Conservation (phyloP, 202 grass and related monocot species). For the Carex sylvatica region DNA sequence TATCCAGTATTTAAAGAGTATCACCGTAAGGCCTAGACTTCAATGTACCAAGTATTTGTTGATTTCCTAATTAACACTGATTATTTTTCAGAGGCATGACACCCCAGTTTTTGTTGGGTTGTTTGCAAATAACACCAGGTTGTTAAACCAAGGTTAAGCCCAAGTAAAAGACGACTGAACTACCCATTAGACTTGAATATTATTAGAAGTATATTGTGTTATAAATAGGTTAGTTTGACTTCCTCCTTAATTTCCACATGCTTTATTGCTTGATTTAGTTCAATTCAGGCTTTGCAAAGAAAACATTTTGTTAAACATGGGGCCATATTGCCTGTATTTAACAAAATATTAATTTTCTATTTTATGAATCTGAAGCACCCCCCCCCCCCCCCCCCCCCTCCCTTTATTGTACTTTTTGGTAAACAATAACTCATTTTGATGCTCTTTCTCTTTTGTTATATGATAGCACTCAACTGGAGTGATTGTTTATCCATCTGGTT, state of each 20-base stretch:
- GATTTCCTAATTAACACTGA: background rate
- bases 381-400: too few relatives aligned
- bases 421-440: background rate
- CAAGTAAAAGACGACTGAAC: background rate
- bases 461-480: conserved; percentile 64
- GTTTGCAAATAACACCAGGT: background rate
- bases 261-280: background rate
- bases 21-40: conserved; percentile 51
- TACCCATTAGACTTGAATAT: background rate
- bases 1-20: conserved; percentile 54
- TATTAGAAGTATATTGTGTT: background rate
- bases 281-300: background rate
- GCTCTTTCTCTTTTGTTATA: conserved; percentile 9
- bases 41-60: background rate
- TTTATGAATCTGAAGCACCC: background rate
- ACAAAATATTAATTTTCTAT: background rate
- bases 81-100: background rate
- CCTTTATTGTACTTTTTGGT: too few relatives aligned
- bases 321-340: background rate
- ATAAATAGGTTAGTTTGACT: background rate
- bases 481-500: conserved; percentile 66
- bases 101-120: background rate
- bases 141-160: background rate
- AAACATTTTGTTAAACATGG: background rate
- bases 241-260: background rate